Conservation (phyloP, 495 filamentous ascomycete species). For the Tuber calosporum region DNA sequence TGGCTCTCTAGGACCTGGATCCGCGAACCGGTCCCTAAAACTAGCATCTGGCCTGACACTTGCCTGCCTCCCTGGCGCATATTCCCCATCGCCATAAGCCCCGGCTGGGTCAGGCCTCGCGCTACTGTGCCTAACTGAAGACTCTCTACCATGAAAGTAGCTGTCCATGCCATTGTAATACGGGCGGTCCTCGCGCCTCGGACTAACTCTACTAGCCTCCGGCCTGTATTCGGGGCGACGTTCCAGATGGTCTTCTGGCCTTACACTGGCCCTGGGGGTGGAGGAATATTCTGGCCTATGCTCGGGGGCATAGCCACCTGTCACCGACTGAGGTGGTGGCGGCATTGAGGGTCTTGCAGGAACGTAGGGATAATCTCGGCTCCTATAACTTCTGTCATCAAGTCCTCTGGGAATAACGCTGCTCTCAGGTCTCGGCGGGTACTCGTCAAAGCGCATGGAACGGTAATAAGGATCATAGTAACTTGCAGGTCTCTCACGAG, state of each 20-base stretch:
- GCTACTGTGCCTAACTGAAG: slow-evolving; percentile 43
- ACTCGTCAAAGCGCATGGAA: slow-evolving; percentile 25
- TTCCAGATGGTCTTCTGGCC: slow-evolving; percentile 45
- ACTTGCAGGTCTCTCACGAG: slow-evolving; percentile 20
- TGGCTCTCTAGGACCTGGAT: slow-evolving; percentile 27
- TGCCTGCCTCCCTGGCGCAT: slow-evolving; percentile 14
- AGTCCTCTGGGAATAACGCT: slow-evolving; percentile 26
- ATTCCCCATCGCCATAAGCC: slow-evolving; percentile 28
- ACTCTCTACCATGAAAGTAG: slow-evolving; percentile 3
- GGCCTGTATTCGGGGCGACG: slow-evolving; percentile 36
- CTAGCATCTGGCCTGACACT: slow-evolving; percentile 21
- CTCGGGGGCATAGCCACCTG: slow-evolving; percentile 5
- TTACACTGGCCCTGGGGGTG: slow-evolving; percentile 31
- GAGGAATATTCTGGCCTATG: slow-evolving; percentile 36
- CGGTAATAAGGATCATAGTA: slow-evolving; percentile 39
- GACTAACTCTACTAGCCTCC: slow-evolving; percentile 33
- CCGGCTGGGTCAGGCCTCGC: slow-evolving; percentile 37
- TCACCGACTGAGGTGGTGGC: slow-evolving; percentile 19
- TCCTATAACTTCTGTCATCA: slow-evolving; percentile 31
- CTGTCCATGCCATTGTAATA: not conserved
- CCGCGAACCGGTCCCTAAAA: slow-evolving; percentile 31
- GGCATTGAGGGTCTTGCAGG: slow-evolving; percentile 23
- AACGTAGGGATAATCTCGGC: slow-evolving; percentile 35
- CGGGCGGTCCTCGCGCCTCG: slow-evolving; percentile 14
- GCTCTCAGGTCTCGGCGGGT: slow-evolving; percentile 26